Evolutionary conservation across 768 basidiomycete genomes (phyloP).

Genomic region (Tricholoma flavovirens): DNA sequence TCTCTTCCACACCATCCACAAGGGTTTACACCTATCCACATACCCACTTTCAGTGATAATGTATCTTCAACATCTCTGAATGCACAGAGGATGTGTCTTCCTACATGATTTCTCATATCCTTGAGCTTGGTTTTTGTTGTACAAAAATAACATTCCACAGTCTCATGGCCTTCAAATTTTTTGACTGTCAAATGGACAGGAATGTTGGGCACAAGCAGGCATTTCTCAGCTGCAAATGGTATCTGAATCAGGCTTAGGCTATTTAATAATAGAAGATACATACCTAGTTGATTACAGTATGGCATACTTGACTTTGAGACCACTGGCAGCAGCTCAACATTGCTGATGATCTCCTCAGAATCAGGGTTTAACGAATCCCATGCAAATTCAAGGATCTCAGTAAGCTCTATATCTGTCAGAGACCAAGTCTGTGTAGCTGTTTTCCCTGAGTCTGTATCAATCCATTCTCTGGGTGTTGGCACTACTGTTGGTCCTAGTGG

Average conservation of each 20-base stretch:
- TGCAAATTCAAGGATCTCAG: too few species aligned
- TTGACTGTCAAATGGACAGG: background rate
- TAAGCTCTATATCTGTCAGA: too few species aligned
- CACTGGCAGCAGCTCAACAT: background rate
- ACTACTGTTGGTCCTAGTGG: background rate
- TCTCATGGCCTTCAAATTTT: background rate
- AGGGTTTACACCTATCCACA: background rate
- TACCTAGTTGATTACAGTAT: background rate
- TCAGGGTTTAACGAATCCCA: background rate
- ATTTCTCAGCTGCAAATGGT: background rate
- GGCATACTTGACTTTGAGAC: too few species aligned
- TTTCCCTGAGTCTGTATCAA: background rate
- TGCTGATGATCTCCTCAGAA: background rate
- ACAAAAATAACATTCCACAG: background rate
- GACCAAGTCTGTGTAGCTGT: background rate
- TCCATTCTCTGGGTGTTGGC: too few species aligned
- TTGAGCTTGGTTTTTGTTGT: background rate
- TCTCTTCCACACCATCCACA: slow-evolving; percentile 2
- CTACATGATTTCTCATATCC: slow-evolving; percentile 1
- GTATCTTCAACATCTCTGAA: background rate
- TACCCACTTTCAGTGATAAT: background rate
- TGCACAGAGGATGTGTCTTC: slow-evolving; percentile 1
- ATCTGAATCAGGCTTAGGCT: background rate
- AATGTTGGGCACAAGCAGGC: background rate
- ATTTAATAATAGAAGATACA: background rate